A percentile compares a stretch with the other conserved stretches of the same genome.
phyloP scores from a whole-genome alignment of 768 basidiomycete genomes.

The Xerocomellus intermedius region DNA sequence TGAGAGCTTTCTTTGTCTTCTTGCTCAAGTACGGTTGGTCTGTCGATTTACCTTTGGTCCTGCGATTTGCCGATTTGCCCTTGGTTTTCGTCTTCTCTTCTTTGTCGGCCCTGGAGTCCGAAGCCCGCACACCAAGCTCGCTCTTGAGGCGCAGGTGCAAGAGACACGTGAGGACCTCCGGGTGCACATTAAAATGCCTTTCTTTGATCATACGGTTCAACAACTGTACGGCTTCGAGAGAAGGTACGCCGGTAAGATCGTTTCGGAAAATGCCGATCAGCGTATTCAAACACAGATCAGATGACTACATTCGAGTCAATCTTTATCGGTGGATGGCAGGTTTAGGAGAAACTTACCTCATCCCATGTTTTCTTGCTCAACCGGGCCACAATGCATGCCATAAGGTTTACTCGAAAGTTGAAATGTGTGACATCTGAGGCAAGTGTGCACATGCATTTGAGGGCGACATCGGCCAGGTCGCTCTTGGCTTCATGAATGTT shows the following conservation, averaged over 20 bases:
- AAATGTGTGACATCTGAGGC: conserved; percentile 86
- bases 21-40: conserved; percentile 84
- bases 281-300: conserved; percentile 80
- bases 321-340: too few relatives aligned
- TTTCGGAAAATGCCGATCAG: conserved; percentile 79
- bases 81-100: conserved; percentile 41
- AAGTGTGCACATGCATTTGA: conserved; percentile 87
- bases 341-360: conserved; percentile 50
- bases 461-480: conserved; percentile 62
- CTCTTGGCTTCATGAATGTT: conserved; percentile 49
- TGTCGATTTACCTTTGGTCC: conserved; percentile 55
- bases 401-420: conserved; percentile 93
- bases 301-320: conserved; percentile 51
- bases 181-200: conserved; percentile 83
- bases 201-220: conserved; percentile 97
- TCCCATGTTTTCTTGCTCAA: conserved; percentile 90
- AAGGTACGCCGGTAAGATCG: conserved; percentile 77
- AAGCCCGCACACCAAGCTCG: conserved; percentile 80
- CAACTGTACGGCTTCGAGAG: conserved; percentile 85
- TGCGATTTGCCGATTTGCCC: conserved; percentile 38
- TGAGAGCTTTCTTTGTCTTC: conserved; percentile 80
- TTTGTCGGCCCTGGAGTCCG: conserved; percentile 64
- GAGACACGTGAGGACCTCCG: conserved; percentile 82
- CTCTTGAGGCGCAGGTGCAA: conserved; percentile 82
- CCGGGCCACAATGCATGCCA: conserved; percentile 79